phyloP scores from a whole-genome alignment of 1,139 yeast species.

The Candida sp. region DNA sequence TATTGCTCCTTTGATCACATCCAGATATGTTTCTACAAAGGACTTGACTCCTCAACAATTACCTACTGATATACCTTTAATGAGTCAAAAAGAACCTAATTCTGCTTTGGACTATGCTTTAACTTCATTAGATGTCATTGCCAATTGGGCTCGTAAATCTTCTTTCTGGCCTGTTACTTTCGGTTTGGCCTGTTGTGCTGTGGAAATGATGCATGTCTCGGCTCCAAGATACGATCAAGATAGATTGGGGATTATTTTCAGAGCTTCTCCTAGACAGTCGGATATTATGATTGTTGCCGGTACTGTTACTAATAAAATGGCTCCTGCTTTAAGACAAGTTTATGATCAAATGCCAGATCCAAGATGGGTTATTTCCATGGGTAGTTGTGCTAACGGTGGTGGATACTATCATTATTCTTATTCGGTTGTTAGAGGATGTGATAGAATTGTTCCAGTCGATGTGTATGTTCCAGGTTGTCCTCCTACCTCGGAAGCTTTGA shows the following conservation, averaged over 20 bases:
- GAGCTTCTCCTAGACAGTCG: conserved; percentile 93
- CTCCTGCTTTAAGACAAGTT: conserved; percentile 89
- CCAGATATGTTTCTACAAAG: conserved; percentile 35
- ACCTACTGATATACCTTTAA: conserved; percentile 45
- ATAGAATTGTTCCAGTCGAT: conserved; percentile 84
- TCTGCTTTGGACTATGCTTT: conserved; percentile 75
- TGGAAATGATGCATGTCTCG: conserved; percentile 94
- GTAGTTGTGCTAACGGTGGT: conserved; percentile 93
- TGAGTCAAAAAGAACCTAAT: conserved; percentile 41
- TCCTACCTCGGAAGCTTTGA: conserved; percentile 86
- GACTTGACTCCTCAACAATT: conserved; percentile 43
- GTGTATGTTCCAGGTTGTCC: conserved; percentile 95
- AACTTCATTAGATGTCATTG: conserved; percentile 80
- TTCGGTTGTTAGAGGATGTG: conserved; percentile 89
- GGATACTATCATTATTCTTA: conserved; percentile 91
- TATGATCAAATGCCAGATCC: conserved; percentile 96
- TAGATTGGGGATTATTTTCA: conserved; percentile 88
- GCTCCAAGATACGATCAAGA: conserved; percentile 93
- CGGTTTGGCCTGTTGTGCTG: conserved; percentile 92
- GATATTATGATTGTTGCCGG: conserved; percentile 96
- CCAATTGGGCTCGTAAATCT: conserved; percentile 91
- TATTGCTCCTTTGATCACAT: conserved; percentile 1
- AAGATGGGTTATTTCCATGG: conserved; percentile 89
- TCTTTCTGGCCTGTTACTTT: conserved; percentile 95
- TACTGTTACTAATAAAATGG: conserved; percentile 90